Percentiles rank a stretch among this genome's conserved stretches.
Evolutionary conservation across 1,284 basidiomycete genomes (phyloP).

Genomic region (Ceratobasidium sp.): DNA sequence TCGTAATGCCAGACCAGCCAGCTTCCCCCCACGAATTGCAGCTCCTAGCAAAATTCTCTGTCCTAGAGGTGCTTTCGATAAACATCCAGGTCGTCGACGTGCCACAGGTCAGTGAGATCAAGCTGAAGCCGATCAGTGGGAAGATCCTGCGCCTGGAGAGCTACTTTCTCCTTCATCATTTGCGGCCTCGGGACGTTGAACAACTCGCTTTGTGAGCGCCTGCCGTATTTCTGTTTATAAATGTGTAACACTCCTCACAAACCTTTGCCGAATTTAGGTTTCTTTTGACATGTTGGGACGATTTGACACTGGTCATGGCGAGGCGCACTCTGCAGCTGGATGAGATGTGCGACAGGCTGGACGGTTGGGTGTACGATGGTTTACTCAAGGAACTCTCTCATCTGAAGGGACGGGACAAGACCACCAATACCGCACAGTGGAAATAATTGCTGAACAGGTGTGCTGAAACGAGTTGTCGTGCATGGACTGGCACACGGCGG

Average conservation of each 20-base stretch:
- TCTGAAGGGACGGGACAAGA: background rate
- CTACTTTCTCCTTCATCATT: background rate
- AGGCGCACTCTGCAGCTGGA: background rate
- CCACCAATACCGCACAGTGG: background rate
- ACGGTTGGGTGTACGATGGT: background rate
- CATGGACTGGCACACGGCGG: slow-evolving; percentile 6
- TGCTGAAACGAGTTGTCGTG: background rate
- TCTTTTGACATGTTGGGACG: background rate
- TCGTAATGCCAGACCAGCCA: background rate
- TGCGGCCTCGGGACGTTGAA: background rate
- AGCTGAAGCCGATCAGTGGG: background rate
- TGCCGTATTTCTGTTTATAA: background rate
- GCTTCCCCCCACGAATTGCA: background rate
- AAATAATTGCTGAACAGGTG: background rate
- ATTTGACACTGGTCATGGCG: background rate
- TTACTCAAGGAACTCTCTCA: background rate
- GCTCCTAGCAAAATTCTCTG: background rate
- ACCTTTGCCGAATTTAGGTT: background rate
- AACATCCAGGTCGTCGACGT: background rate
- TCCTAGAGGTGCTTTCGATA: background rate
- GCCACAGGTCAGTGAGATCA: too few relatives aligned
- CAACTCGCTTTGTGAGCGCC: background rate
- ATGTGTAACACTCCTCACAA: background rate
- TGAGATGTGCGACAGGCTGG: background rate
- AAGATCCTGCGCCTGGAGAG: background rate